These are phyloP conservation scores for Otatea glauca DNA, from an alignment of 176 grass and related monocot species.

Conservation along the genomic window DNA sequence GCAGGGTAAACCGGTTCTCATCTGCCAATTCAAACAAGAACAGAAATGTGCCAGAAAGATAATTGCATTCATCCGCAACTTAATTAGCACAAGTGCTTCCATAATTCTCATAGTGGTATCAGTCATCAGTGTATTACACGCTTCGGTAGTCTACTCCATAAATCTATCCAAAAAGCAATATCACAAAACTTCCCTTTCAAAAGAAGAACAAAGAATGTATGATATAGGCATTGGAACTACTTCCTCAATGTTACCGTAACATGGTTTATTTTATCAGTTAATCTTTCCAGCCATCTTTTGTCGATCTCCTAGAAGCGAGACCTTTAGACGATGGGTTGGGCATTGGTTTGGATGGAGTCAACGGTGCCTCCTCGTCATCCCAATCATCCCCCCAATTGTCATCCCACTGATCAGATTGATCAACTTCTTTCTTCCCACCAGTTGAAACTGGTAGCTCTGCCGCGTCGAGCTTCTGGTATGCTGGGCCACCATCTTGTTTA, in stretches of 20 bases:
- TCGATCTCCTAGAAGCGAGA: constrained; percentile 67
- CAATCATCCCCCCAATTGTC: constrained; percentile 80
- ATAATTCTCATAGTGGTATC: background rate
- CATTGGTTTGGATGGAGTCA: constrained; percentile 70
- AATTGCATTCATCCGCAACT: background rate
- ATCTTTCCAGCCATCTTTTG: constrained; percentile 93
- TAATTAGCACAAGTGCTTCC: constrained; percentile 12
- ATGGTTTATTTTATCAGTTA: constrained; percentile 37
- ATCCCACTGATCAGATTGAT: constrained; percentile 73
- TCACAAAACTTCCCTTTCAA: constrained; percentile 1
- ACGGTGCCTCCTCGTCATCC: constrained; percentile 84
- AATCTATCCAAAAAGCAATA: constrained; percentile 2
- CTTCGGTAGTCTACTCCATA: background rate
- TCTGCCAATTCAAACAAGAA: background rate
- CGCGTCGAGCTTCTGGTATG: constrained; percentile 65
- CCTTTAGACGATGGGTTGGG: constrained; percentile 78
- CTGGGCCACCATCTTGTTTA: constrained; percentile 18
- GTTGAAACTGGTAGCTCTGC: constrained; percentile 60
- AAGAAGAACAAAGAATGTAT: background rate
- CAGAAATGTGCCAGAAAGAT: background rate
- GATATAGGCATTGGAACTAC: constrained; percentile 25
- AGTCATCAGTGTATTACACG: background rate
- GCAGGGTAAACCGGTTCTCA: background rate
- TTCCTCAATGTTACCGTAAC: background rate
- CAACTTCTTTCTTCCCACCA: constrained; percentile 58